A percentile compares a stretch with the other conserved stretches of the same genome.
Evolutionary conservation across 257 asterid species (phyloP).

Genomic region (Salvia hispanica): DNA sequence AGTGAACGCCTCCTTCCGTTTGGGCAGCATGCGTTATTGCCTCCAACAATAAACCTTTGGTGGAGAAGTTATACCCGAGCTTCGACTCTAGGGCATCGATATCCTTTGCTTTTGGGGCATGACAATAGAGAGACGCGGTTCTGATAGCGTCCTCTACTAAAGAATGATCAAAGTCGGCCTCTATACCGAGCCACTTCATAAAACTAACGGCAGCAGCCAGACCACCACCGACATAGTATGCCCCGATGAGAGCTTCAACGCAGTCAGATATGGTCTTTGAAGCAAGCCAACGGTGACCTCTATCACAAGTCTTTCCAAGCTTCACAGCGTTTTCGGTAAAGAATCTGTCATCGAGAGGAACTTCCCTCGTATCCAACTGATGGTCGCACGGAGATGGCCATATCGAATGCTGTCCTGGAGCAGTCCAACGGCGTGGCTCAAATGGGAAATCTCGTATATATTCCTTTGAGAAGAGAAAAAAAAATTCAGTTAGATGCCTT

Average conservation of each 20-base stretch:
- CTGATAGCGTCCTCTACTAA: slow-evolving; percentile 60
- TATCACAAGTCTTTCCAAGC: slow-evolving; percentile 82
- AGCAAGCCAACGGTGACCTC: slow-evolving; percentile 89
- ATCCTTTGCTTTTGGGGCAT: slow-evolving; percentile 53
- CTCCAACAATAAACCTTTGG: slow-evolving; percentile 84
- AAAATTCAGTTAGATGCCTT: background rate
- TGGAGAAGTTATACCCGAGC: slow-evolving; percentile 60
- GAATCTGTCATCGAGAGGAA: slow-evolving; percentile 62
- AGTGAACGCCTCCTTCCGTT: slow-evolving; percentile 46
- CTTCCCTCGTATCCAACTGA: slow-evolving; percentile 63
- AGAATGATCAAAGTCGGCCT: slow-evolving; percentile 55
- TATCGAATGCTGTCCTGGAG: slow-evolving; percentile 85
- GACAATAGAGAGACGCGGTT: slow-evolving; percentile 63
- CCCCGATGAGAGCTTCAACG: slow-evolving; percentile 94
- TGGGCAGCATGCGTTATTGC: slow-evolving; percentile 78
- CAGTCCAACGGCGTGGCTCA: slow-evolving; percentile 89
- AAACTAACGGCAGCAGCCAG: slow-evolving; percentile 63
- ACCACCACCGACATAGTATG: slow-evolving; percentile 89
- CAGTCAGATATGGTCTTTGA: slow-evolving; percentile 93
- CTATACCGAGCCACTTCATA: slow-evolving; percentile 90
- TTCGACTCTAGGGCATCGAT: slow-evolving; percentile 64
- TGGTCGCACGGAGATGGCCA: slow-evolving; percentile 72
- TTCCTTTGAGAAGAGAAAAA: slow-evolving; percentile 39
- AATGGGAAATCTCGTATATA: slow-evolving; percentile 76
- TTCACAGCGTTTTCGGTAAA: slow-evolving; percentile 53